Evolutionary conservation across 2,329 filamentous ascomycete species (phyloP).

Genomic region (Phyllosticta ampelicida): DNA sequence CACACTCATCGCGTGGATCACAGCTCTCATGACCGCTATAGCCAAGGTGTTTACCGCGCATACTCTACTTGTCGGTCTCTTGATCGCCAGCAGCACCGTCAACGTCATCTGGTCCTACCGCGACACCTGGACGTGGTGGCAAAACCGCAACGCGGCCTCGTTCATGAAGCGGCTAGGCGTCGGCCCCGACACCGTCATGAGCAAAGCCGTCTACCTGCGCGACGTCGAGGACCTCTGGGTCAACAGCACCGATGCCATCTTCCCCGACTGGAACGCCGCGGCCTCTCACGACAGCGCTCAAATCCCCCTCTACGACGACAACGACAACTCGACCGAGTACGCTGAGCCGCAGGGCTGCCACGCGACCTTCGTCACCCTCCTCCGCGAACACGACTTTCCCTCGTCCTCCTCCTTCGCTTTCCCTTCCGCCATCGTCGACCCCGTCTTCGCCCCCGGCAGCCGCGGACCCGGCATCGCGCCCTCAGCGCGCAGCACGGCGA

Average conservation of each 20-base stretch:
- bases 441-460: constrained; percentile 14
- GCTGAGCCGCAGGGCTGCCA: constrained; percentile 16
- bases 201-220: constrained; percentile 69
- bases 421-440: constrained; percentile 10
- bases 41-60: constrained; percentile 63
- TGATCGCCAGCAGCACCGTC: constrained; percentile 57
- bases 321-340: not conserved
- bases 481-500: constrained; percentile 19
- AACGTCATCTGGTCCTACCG: constrained; percentile 69
- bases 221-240: constrained; percentile 62
- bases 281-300: not conserved
- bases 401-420: constrained; percentile 9
- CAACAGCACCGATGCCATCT: constrained; percentile 19
- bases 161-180: constrained; percentile 80
- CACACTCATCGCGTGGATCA: constrained; percentile 66
- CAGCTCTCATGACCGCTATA: constrained; percentile 53
- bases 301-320: not conserved
- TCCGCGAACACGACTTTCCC: constrained; percentile 11
- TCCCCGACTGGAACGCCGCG: constrained; percentile 1
- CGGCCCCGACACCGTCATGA: constrained; percentile 68
- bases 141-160: constrained; percentile 64
- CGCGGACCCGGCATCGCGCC: constrained; percentile 10
- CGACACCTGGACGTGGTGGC: constrained; percentile 70
- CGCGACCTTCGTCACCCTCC: constrained; percentile 27
- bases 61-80: constrained; percentile 57